These are phyloP conservation scores for Ogataea pilisensis DNA, from an alignment of 805 yeast species.

Conservation along the genomic window DNA sequence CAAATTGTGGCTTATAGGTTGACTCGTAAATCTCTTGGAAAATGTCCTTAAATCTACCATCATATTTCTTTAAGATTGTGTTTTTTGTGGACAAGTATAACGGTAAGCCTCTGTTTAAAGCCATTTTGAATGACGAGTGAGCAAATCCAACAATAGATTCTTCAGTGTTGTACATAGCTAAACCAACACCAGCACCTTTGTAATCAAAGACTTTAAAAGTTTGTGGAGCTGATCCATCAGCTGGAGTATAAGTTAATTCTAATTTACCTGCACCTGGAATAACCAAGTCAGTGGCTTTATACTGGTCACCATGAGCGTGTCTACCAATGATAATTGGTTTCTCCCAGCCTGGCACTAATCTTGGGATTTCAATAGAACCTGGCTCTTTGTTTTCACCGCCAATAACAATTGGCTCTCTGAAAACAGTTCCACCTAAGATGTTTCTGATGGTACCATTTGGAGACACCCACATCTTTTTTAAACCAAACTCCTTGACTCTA, in stretches of 20 bases:
- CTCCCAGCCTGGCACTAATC: conserved; percentile 89
- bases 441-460: conserved; percentile 98
- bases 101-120: conserved; percentile 72
- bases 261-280: conserved; percentile 76
- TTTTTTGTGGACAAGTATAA: conserved; percentile 88
- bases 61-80: conserved; percentile 90
- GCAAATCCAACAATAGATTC: conserved; percentile 90
- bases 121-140: conserved; percentile 85
- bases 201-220: conserved; percentile 64
- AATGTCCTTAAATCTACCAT: conserved; percentile 92
- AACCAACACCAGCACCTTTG: conserved; percentile 72
- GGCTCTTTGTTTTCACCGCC: conserved; percentile 35
- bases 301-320: conserved; percentile 97
- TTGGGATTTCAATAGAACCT: conserved; percentile 56
- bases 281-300: conserved; percentile 84
- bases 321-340: conserved; percentile 95
- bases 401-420: conserved; percentile 94
- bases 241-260: conserved; percentile 72
- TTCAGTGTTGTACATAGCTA: conserved; percentile 95
- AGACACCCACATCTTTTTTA: conserved; percentile 96
- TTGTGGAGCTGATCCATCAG: conserved; percentile 51
- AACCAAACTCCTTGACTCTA: conserved; percentile 82
- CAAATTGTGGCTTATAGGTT: conserved; percentile 68
- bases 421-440: conserved; percentile 93
- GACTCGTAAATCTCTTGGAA: conserved; percentile 76